These are phyloP conservation scores for Coemansia sp. DNA, from an alignment of 192 early-diverging fungal genomes.

Conservation along the genomic window DNA sequence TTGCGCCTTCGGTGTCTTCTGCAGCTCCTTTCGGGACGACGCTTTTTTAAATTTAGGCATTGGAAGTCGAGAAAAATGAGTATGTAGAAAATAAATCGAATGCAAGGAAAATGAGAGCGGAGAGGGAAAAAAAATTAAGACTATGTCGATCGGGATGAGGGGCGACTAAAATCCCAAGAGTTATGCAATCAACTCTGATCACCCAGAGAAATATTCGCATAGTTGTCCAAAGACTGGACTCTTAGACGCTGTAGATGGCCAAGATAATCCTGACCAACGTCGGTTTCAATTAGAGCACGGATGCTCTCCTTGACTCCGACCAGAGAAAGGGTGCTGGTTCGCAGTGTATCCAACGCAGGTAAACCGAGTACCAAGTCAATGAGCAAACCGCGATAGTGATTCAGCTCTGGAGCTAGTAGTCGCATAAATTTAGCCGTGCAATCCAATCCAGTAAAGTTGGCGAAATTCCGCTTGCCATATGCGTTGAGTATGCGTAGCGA, in stretches of 20 bases:
- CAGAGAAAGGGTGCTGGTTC: not conserved
- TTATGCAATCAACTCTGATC: too few relatives aligned
- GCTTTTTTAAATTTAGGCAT: not conserved
- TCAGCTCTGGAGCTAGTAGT: not conserved
- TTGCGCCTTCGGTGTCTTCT: not conserved
- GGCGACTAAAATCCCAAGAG: not conserved
- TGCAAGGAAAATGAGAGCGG: not conserved
- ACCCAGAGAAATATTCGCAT: too few relatives aligned
- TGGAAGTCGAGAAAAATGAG: not conserved
- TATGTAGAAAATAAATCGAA: not conserved
- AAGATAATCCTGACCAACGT: too few relatives aligned
- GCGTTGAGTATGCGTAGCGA: not conserved
- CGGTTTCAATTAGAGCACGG: too few relatives aligned
- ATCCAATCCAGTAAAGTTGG: rapidly evolving
- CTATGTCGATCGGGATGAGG: not conserved
- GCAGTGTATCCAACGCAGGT: not conserved
- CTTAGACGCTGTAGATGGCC: too few relatives aligned
- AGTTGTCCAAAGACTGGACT: too few relatives aligned
- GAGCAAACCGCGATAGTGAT: not conserved
- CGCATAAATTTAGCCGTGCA: not conserved
- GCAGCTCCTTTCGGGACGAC: not conserved
- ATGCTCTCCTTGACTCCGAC: too few relatives aligned
- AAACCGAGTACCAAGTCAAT: not conserved
- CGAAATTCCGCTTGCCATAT: not conserved
- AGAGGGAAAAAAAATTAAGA: not conserved